Base-by-base conservation (phyloP, 2,329 filamentous ascomycete species). In the Aspergillus uvarum region DNA sequence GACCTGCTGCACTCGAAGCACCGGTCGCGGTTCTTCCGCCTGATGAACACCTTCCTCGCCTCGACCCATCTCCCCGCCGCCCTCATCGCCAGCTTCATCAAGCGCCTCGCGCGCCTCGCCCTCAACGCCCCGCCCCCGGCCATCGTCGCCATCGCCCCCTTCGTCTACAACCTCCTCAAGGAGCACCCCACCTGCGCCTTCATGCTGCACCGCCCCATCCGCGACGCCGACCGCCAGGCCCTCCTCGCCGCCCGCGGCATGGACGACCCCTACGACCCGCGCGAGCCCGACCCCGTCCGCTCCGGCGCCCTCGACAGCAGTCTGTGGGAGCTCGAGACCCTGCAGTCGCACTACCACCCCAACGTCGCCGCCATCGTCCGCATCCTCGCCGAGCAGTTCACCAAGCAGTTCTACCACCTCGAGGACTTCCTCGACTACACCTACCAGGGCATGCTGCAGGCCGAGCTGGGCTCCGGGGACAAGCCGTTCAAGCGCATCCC, bases 341-440 rank as follows among this genome's bases (percentile, higher is more conserved):
- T 98, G 59, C 92, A 96, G 75, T 89, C 87, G 0, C 96, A 99
- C 76, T 98, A 96, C 76, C 95, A 99, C 73, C 95, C 96, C 14
- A 99, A 98, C 68, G 92, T 99, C 24, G 93, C 94, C 0, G 95
- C 93, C 2, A 87, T 99, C 67, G 89, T 92, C 49, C 95, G 92
- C 76, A 96, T 99, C 64, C 87, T 99, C 59, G 91, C 91, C 2
- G 92, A 98, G 77, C 95, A 98, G 74, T 99, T 98, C 75, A 99
- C 95, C 2, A 99, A 99, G 79, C 88, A 92, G 67, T 85, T 89
- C 2, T 99, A 98, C 77, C 95, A 92, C 68, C 79, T 97, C n/a
- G 95, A 99, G 72, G 95, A 99, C 72, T 99, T 99, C 76, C 79
- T 98, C 51, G 95, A 99, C 72, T 92, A 98, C 74, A 94, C 91